Percentiles rank a stretch among this genome's conserved stretches.
These are phyloP conservation scores for Geosiphon pyriformis DNA, from an alignment of 192 early-diverging fungal species.

Conservation along the genomic window DNA sequence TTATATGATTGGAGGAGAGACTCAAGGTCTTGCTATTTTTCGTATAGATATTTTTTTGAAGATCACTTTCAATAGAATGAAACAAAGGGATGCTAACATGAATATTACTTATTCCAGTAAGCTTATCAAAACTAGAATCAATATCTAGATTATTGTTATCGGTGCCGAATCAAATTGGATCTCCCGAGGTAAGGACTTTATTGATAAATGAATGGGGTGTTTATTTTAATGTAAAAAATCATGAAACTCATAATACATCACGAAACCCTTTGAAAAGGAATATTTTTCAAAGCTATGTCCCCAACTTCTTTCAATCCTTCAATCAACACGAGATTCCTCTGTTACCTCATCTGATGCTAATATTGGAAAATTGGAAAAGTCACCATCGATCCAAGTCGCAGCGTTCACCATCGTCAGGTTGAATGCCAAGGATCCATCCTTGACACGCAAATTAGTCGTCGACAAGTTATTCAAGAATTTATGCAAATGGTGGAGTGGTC, in stretches of 20 bases:
- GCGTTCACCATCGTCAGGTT: slow-evolving; percentile 51
- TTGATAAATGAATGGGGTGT: background rate
- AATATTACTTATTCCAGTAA: slow-evolving; percentile 29
- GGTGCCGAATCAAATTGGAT: slow-evolving; percentile 53
- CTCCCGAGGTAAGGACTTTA: slow-evolving; percentile 39
- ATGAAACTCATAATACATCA: background rate
- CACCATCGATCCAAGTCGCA: slow-evolving; percentile 31
- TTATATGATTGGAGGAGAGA: slow-evolving; percentile 56
- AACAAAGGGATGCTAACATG: background rate
- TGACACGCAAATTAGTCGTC: slow-evolving; percentile 48
- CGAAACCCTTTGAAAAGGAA: slow-evolving; percentile 26
- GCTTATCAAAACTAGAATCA: slow-evolving; percentile 49
- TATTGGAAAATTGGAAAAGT: background rate
- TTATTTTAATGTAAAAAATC: background rate
- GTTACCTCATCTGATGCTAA: background rate
- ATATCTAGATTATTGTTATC: slow-evolving; percentile 52
- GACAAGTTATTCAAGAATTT: slow-evolving; percentile 38
- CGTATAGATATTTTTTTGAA: background rate
- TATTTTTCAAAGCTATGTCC: slow-evolving; percentile 49
- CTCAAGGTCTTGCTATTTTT: slow-evolving; percentile 34
- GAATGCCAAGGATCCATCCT: slow-evolving; percentile 40
- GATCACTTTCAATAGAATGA: background rate
- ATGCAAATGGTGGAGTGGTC: slow-evolving; percentile 31
- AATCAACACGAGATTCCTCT: no score
- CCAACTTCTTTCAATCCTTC: slow-evolving; percentile 37